Evolutionary conservation across 2,329 filamentous ascomycete genomes (phyloP), one percentile per base, ranked within the genome.

Genomic region (Penicillium sp.): DNA sequence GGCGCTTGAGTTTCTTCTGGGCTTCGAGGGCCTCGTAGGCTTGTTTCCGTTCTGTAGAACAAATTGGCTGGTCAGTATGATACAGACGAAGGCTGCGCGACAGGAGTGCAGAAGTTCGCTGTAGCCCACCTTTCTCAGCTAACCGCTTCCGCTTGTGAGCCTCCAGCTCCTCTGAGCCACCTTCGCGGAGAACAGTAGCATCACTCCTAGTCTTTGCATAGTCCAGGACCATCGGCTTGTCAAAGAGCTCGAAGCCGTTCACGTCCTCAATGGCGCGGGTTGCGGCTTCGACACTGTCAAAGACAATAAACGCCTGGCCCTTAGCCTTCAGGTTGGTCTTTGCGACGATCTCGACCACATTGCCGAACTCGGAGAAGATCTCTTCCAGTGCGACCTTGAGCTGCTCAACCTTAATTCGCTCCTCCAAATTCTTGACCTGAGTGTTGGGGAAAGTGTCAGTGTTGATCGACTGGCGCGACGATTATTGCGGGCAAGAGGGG

Each of bases 271-370:
- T 86, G 14, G 93, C 91, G 53, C 82, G 79, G 42, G 79, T 75
- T 3, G 90, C 90, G n/a, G 84, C 81, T 45, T 89, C 86, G n/a
- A 85, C 74, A 51, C 76, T 79, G 59, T 94, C 89, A 66, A 89
- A 97, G 37, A 97, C 89, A 40, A 98, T 74, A 65, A 98, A 98
- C 0, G 93, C 93, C 71, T 98, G 93, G 10, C 93, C 93, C 67
- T 94, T 96, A 35, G 89, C 87, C 67, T 87, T 90, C 24, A 97
- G 71, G 68, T 94, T 96, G 54, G 81, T 88, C 74, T 95, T 95
- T 36, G 87, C 87, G 49, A 95, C 80, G 42, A 95, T 81, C 53
- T 95, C 89, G 58, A 95, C 72, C 51, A 95, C 81, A 47, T 76
- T 84, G 54, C 93, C 93, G 69, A 93, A 96, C 69, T 95, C 87